Conservation (phyloP, 139 green algal genomes). For the Closterium sp. region DNA sequence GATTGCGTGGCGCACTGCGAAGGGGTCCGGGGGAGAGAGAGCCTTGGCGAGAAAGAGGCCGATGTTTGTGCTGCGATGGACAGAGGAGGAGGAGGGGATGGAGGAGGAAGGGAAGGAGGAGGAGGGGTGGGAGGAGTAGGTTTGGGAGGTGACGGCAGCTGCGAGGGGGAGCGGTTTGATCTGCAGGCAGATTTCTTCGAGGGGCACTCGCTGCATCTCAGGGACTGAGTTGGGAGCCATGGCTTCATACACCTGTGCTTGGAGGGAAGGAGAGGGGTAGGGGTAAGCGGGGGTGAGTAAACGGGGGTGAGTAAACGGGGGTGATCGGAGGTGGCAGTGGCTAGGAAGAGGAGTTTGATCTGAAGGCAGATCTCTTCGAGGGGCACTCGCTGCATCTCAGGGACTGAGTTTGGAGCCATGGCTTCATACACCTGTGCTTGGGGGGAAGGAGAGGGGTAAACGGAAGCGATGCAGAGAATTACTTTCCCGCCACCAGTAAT, state of each 20-base stretch:
- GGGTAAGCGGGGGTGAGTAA: not conserved
- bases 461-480: not conserved
- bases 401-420: conserved; percentile 24
- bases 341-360: conserved; percentile 37
- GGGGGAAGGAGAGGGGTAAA: not conserved
- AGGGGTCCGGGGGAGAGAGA: not conserved
- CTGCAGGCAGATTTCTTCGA: conserved; percentile 91
- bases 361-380: conserved; percentile 91
- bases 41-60: conserved; percentile 25
- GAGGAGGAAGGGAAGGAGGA: not conserved
- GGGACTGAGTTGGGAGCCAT: conserved; percentile 33
- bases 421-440: not conserved
- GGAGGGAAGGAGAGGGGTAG: not conserved
- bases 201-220: conserved; percentile 78
- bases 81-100: not conserved
- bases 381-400: conserved; percentile 77
- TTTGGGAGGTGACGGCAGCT: not conserved
- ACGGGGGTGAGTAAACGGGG: not conserved
- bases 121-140: not conserved
- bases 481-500: too few relatives aligned
- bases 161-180: conserved; percentile 38
- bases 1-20: conserved; percentile 18
- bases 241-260: not conserved
- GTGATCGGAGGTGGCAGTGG: not conserved
- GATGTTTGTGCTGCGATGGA: conserved; percentile 1